phyloP scores from a whole-genome alignment of 768 basidiomycete genomes.

The Boletus patriciae region DNA sequence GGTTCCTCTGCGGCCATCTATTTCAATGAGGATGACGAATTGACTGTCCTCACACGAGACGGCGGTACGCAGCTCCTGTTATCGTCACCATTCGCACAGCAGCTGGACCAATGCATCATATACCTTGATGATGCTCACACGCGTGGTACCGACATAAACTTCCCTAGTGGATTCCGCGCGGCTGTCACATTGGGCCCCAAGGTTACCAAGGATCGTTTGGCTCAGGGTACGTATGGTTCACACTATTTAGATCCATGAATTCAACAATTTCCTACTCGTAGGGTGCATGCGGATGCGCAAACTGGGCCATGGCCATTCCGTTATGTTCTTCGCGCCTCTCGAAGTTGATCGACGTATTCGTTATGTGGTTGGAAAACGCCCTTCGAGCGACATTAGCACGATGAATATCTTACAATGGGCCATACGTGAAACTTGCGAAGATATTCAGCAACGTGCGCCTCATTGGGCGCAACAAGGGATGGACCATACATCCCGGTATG shows the following conservation, averaged over 20 bases:
- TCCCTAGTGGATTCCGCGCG: constrained; percentile 35
- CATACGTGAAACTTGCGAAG: constrained; percentile 44
- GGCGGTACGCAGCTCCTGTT: constrained; percentile 28
- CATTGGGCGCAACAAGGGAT: constrained; percentile 44
- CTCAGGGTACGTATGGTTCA: constrained; percentile 30
- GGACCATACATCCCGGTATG: constrained; percentile 19
- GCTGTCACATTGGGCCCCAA: constrained; percentile 41
- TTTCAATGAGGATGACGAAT: constrained; percentile 33
- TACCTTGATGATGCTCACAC: constrained; percentile 44
- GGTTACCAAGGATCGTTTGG: constrained; percentile 38
- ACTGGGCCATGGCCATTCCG: constrained; percentile 47
- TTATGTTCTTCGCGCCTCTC: constrained; percentile 47
- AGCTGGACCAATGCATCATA: constrained; percentile 36
- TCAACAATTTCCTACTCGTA: constrained; percentile 12
- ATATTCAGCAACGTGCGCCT: constrained; percentile 40
- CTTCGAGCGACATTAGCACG: constrained; percentile 3
- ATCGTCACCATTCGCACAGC: constrained; percentile 35
- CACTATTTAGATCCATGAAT: not conserved
- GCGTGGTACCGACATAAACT: constrained; percentile 40
- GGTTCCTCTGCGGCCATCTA: constrained; percentile 33
- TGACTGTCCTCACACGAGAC: constrained; percentile 33
- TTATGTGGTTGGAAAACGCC: constrained; percentile 13
- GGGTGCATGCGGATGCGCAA: constrained; percentile 57
- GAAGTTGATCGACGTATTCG: constrained; percentile 43
- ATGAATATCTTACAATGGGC: constrained; percentile 45